These are phyloP conservation scores for Triglochin maritima DNA, from an alignment of 106 monocot species.

Conservation along the genomic window DNA sequence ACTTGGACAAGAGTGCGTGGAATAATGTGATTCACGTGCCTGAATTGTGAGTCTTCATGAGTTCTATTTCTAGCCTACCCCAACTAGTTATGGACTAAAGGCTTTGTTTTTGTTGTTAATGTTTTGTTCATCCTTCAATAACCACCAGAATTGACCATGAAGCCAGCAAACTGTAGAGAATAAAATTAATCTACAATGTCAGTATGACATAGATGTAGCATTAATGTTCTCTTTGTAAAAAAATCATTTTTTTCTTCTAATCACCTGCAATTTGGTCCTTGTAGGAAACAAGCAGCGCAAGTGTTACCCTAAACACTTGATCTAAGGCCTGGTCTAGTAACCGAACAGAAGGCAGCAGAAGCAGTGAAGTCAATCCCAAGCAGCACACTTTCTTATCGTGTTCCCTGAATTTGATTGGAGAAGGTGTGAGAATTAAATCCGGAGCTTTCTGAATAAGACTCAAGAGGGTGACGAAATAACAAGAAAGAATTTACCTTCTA, in stretches of 20 bases:
- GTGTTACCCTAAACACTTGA: conserved; percentile 67
- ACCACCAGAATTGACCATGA: no score
- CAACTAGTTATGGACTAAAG: no score
- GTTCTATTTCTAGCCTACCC: no score
- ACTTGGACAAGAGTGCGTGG: no score
- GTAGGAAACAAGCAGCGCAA: conserved; percentile 77
- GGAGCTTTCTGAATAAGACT: not conserved
- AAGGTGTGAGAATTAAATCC: not conserved
- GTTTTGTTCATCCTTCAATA: no score
- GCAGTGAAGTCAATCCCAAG: conserved; percentile 87
- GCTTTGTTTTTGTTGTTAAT: no score
- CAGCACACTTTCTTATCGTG: conserved; percentile 97
- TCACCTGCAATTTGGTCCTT: conserved; percentile 97
- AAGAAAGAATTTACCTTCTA: conserved; percentile 40
- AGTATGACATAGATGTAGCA: no score
- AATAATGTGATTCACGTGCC: no score
- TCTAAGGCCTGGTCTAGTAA: conserved; percentile 66
- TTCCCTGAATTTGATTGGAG: conserved; percentile 43
- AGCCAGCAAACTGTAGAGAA: no score
- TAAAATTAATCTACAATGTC: no score
- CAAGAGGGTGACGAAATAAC: not conserved
- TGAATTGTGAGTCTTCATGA: no score
- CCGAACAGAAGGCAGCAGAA: conserved; percentile 58
- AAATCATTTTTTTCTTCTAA: not conserved
- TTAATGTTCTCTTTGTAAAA: not conserved